Base-by-base conservation (phyloP, 257 asterid genomes). In the Knoxia roxburghii region DNA sequence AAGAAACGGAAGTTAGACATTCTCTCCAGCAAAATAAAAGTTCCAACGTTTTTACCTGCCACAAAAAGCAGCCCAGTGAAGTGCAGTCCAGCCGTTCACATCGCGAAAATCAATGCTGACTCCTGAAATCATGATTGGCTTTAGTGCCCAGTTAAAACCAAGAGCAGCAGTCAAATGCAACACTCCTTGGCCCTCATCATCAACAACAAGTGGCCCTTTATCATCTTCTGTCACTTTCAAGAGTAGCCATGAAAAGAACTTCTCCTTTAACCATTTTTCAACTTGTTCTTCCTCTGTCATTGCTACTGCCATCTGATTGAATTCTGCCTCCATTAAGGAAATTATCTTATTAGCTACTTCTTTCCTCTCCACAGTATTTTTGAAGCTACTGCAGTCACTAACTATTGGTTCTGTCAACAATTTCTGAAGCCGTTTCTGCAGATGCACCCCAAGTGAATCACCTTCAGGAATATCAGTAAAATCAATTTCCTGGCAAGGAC, bases 41-140 rank as follows among this genome's bases (percentile, higher is more conserved):
- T 49, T 67, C 49, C 51, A 60, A 57, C 54, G 56, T 30, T 54
- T 69, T 46, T 84, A 93, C 99, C 99, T 86, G 75, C 97, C 99
- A 73, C 71, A 88, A 75, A 82, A 82, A 77, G 97, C 84, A 79
- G 97, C 99, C 99, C 99, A 94, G 72, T 94, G 99, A 81, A 94
- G 96, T 59, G 97, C 95, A 27, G 97, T 86, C 95, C 96, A 90
- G 67, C 99, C 99, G 80, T 88, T 82, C 45, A 68, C 84, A 76
- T 94, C 99, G 82, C 99, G 99, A 43, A 94, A 88, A 85, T 94
- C 92, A 64, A 88, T 76, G 72, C 88, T 85, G 68, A 87, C 85
- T 26, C 95, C 95, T 45, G 95, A 79, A 55, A 80, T 80, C 45
- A 81, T 73, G 45, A 88, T 78, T 78, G 97, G 89, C 83, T 78